Conservation (phyloP, 495 filamentous ascomycete genomes). For the Chlorociboria aeruginascens region DNA sequence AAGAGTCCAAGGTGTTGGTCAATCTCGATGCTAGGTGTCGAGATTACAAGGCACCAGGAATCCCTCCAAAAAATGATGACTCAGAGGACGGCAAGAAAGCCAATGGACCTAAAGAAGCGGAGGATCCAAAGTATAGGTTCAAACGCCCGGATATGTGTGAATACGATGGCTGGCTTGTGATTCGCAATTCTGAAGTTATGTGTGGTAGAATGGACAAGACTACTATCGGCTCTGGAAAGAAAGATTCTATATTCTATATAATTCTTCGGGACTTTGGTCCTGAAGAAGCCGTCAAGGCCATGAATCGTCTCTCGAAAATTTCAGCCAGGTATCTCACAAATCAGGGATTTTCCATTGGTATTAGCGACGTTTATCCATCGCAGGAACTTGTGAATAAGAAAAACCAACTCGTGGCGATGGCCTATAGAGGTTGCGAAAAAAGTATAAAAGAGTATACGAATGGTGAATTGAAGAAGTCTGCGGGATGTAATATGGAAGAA, state of each 20-base stretch:
- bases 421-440: constrained; percentile 71
- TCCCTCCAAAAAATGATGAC: constrained; percentile 2
- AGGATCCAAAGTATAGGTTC: constrained; percentile 13
- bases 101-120: too few relatives aligned
- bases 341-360: constrained; percentile 91
- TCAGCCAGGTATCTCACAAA: constrained; percentile 82
- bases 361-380: constrained; percentile 83
- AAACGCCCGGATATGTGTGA: constrained; percentile 62
- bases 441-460: constrained; percentile 71
- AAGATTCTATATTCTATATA: constrained; percentile 94
- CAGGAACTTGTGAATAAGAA: constrained; percentile 55
- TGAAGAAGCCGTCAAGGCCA: constrained; percentile 73
- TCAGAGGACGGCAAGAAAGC: too few relatives aligned
- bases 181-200: constrained; percentile 96
- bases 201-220: constrained; percentile 97
- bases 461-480: constrained; percentile 66
- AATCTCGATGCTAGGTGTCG: constrained; percentile 91
- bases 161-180: constrained; percentile 79
- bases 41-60: constrained; percentile 47
- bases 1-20: constrained; percentile 62
- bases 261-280: constrained; percentile 91
- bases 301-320: constrained; percentile 88
- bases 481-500: constrained; percentile 81
- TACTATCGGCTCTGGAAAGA: constrained; percentile 90
- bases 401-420: constrained; percentile 58